Conservation (phyloP, 2,329 filamentous ascomycete species). For the Torrubiella hemipterigena region DNA sequence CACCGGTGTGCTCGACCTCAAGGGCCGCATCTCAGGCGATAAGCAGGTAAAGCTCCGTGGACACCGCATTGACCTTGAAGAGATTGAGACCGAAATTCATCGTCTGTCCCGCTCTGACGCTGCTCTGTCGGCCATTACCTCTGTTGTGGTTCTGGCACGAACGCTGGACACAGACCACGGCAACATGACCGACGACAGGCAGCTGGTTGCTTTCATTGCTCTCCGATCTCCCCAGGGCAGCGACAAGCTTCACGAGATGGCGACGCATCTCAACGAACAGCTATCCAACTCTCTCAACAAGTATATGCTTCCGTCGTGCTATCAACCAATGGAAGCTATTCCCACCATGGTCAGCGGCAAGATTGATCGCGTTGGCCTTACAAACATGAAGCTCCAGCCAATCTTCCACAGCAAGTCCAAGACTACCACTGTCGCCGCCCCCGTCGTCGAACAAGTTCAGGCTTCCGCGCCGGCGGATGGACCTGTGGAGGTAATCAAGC, state of each 20-base stretch:
- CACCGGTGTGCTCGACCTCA: constrained; percentile 22
- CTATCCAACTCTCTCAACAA: constrained; percentile 12
- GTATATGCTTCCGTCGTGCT: constrained; percentile 15
- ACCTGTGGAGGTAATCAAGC: neutral
- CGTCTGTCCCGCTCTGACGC: constrained; percentile 9
- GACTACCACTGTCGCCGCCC: no score
- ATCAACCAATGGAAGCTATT: constrained; percentile 10
- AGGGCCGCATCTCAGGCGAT: constrained; percentile 26
- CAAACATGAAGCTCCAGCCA: constrained; percentile 9
- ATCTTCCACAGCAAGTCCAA: constrained; percentile 2
- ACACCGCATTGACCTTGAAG: constrained; percentile 25
- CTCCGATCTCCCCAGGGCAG: constrained; percentile 6
- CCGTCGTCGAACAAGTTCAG: constrained; percentile 1
- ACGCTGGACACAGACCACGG: constrained; percentile 7
- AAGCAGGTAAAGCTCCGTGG: constrained; percentile 20
- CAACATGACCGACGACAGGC: constrained; percentile 9
- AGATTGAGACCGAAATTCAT: constrained; percentile 18
- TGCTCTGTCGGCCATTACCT: constrained; percentile 5
- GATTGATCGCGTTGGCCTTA: constrained; percentile 11
- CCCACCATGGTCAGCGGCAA: constrained; percentile 13
- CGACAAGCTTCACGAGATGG: constrained; percentile 8
- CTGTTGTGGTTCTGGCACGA: constrained; percentile 11
- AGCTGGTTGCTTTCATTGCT: constrained; percentile 13
- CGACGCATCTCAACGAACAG: constrained; percentile 8
- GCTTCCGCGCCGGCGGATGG: neutral